Percentiles rank a stretch among this genome's conserved stretches.
phyloP scores from a whole-genome alignment of 1,284 basidiomycete genomes.

The Boletus holoroseus region DNA sequence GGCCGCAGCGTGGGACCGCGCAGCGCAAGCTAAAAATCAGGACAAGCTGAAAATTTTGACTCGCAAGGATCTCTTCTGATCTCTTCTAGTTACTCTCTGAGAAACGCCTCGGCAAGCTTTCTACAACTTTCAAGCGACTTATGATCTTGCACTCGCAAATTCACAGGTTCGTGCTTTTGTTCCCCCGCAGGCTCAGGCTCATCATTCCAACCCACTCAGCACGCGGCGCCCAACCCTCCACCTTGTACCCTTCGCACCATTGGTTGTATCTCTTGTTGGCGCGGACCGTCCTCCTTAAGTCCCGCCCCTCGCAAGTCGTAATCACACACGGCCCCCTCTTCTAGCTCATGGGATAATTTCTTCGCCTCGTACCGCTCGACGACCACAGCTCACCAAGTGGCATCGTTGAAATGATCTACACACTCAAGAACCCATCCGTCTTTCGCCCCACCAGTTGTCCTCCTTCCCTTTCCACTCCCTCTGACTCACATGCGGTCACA shows the following conservation, averaged over 20 bases:
- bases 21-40: background rate
- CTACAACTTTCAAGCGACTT: constrained; percentile 34
- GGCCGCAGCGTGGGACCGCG: background rate
- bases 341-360: constrained; percentile 63
- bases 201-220: constrained; percentile 20
- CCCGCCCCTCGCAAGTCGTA: constrained; percentile 12
- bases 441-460: constrained; percentile 61
- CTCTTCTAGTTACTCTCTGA: constrained; percentile 18
- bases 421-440: constrained; percentile 61
- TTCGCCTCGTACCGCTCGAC: constrained; percentile 32
- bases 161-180: constrained; percentile 18
- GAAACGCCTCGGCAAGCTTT: constrained; percentile 8
- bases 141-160: constrained; percentile 43
- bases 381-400: constrained; percentile 15
- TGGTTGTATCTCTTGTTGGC: constrained; percentile 56
- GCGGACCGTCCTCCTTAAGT: constrained; percentile 73
- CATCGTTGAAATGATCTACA: constrained; percentile 48
- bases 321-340: constrained; percentile 22
- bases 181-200: background rate
- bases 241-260: constrained; percentile 58
- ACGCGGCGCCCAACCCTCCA: constrained; percentile 46
- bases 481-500: constrained; percentile 37
- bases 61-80: constrained; percentile 22
- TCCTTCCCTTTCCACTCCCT: constrained; percentile 45
- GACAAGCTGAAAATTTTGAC: constrained; percentile 11